Evolutionary conservation across 306 rosid genomes (phyloP), one percentile per base, ranked within the genome.

Genomic region (Cyamopsis tetragonoloba): DNA sequence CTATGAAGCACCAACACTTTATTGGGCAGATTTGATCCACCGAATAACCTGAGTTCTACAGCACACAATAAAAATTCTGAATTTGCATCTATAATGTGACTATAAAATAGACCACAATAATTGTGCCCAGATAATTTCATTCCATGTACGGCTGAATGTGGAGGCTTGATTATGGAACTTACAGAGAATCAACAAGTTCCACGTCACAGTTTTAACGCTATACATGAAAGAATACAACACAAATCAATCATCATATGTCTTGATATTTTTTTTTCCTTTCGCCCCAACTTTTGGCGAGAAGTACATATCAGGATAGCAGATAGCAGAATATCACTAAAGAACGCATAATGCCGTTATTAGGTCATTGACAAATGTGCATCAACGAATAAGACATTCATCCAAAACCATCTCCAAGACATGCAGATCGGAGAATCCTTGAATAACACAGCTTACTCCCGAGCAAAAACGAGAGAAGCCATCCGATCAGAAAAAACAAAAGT

Each of bases 321-420:
- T 53, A 46, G 46, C 66, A 57, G 48, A n/a, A 71, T 24, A 60
- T 61, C 64, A 66, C 46, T 15, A 53, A 73, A 28, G 48, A 73
- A 51, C 48, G 44, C 47, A 24, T 28, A 27, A 44, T 34, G 66
- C 37, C 43, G 50, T 69, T 63, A 72, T 62, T 74, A 55, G 71
- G 77, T 83, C 81, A 67, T 67, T 71, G 56, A 79, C 75, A 85
- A 42, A 69, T 44, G 9, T 37, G 79, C 23, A 65, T 47, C 59
- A 73, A 80, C 55, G 82, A 77, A 66, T 53, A 60, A 53, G 78
- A 66, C 55, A 70, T 54, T 71, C 81, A 81, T 38, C 76, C 54
- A 53, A 48, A 60, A 72, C 72, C 24, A 10, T 53, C 57, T 35
- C 56, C 73, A 58, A 3, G 54, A 47, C 23, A 62, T 24, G 39